A percentile compares a stretch with the other conserved stretches of the same genome.
phyloP scores from a whole-genome alignment of 371 early-diverging fungal genomes.

The Actinomucor elegans region DNA sequence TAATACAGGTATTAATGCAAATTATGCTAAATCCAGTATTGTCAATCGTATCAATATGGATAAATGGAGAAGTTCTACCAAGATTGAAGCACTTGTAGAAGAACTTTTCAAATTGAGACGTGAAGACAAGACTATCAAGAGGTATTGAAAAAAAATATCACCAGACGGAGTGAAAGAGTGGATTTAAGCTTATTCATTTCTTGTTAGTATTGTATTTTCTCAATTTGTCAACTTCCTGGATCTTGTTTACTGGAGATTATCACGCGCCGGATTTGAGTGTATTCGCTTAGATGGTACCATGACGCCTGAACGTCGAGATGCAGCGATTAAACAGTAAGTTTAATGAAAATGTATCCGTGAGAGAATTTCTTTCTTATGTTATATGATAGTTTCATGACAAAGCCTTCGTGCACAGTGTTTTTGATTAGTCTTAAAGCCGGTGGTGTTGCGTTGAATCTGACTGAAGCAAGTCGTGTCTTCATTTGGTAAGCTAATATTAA shows the following conservation, averaged over 20 bases:
- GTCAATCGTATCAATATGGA: slow-evolving; percentile 90
- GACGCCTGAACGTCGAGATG: slow-evolving; percentile 81
- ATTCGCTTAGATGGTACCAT: slow-evolving; percentile 95
- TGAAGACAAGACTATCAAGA: slow-evolving; percentile 81
- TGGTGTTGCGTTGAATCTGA: slow-evolving; percentile 94
- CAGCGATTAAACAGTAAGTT: slow-evolving; percentile 61
- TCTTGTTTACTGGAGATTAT: slow-evolving; percentile 92
- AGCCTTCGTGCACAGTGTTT: slow-evolving; percentile 85
- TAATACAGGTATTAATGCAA: slow-evolving; percentile 23
- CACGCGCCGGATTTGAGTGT: slow-evolving; percentile 89
- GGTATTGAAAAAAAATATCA: slow-evolving; percentile 22
- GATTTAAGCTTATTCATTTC: background rate
- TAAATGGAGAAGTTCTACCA: slow-evolving; percentile 84
- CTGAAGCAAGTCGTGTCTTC: slow-evolving; percentile 92
- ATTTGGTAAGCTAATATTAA: slow-evolving; percentile 44
- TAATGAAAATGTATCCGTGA: background rate
- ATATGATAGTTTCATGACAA: slow-evolving; percentile 70
- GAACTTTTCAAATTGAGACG: slow-evolving; percentile 78
- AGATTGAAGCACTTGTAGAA: slow-evolving; percentile 93
- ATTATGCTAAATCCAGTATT: slow-evolving; percentile 73
- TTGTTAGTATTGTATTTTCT: slow-evolving; percentile 44
- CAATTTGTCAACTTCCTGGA: slow-evolving; percentile 92
- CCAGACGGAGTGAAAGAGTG: background rate
- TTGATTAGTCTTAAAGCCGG: slow-evolving; percentile 93
- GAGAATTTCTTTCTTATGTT: background rate